Base-by-base conservation (phyloP, 495 filamentous ascomycete genomes). In the Podospora anserina region DNA sequence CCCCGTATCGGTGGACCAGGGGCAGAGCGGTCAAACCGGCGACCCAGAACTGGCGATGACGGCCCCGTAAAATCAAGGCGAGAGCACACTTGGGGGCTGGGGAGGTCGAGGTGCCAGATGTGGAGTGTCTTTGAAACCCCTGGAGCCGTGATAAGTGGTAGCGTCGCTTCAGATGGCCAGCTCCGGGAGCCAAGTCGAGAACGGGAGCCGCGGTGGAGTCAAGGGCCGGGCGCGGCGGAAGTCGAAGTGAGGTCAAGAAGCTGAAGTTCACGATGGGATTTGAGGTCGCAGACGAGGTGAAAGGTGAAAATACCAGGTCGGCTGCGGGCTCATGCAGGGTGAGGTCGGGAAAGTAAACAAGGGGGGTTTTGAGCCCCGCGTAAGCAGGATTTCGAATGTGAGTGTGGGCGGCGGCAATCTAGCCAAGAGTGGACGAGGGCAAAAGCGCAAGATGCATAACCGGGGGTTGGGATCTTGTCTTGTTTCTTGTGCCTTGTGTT, bases 181-280 rank as follows among this genome's bases (percentile, higher is more conserved):
- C 67, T 49, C 69, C 61, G 67, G 69, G 68, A 57, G 34, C 66
- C 61, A 72, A 73, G 39, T 66, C 32, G 64, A 70, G 15, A 61
- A 58, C 32, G 64, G 69, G 15, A 61, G 61, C 69, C 55, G 62
- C 69, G 39, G 70, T 63, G 66, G 66, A 11, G 68, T 73, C 74
- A 71, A 76, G 70, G 65, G 68, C 66, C 58, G 39, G 64, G 63
- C 49, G 68, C 54, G 63, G 69, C n/a, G 64, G 13, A 32, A 32
- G 64, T 60, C 62, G 68, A 61, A 57, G 63, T 66, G 66, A 67
- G 59, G 65, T 5, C 61, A 54, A 64, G 61, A 66, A 56, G 28
- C 11, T n/a, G 55, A 65, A 67, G 61, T 44, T 64, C 27, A 64
- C 26, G 65, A 56, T 65, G 15, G 18, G 13, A 65, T 44, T 26